Conservation (phyloP, 495 filamentous ascomycete species). For the Penicillium lividum region DNA sequence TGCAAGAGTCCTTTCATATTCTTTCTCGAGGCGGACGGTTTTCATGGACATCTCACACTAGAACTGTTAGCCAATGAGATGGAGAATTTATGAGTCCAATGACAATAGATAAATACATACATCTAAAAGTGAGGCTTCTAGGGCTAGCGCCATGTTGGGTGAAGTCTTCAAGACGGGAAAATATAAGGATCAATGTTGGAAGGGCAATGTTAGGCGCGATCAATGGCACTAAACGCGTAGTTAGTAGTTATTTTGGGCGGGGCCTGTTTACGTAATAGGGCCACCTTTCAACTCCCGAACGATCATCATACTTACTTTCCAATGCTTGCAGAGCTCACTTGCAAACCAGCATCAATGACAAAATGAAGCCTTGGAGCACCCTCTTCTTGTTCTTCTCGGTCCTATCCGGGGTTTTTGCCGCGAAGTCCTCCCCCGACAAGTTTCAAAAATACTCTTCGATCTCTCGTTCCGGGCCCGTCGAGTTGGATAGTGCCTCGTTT, state of each 20-base stretch:
- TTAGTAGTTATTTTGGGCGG: conserved; percentile 3
- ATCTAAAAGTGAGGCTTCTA: conserved; percentile 25
- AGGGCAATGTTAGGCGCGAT: not conserved
- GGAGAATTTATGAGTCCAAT: not conserved
- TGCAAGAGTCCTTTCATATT: conserved; percentile 61
- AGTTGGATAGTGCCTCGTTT: conserved; percentile 75
- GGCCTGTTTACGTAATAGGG: conserved; percentile 24
- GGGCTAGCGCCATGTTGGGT: conserved; percentile 21
- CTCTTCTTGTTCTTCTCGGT: conserved; percentile 53
- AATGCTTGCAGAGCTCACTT: conserved; percentile 5
- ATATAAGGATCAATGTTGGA: not conserved
- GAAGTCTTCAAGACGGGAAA: not conserved
- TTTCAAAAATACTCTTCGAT: conserved; percentile 71
- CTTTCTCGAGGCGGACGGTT: conserved; percentile 58
- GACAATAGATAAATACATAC: conserved; percentile 18
- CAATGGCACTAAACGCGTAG: conserved; percentile 13
- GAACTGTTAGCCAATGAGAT: conserved; percentile 11
- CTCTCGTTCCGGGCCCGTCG: conserved; percentile 65
- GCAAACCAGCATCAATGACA: conserved; percentile 27
- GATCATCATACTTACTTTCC: not conserved
- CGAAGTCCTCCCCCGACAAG: conserved; percentile 34
- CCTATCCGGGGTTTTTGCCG: conserved; percentile 43
- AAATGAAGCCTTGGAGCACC: conserved; percentile 57
- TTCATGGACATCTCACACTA: conserved; percentile 49
- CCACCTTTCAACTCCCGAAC: conserved; percentile 19